phyloP scores from a whole-genome alignment of 805 yeast genomes.

The Jamesozyma spencerorum region DNA sequence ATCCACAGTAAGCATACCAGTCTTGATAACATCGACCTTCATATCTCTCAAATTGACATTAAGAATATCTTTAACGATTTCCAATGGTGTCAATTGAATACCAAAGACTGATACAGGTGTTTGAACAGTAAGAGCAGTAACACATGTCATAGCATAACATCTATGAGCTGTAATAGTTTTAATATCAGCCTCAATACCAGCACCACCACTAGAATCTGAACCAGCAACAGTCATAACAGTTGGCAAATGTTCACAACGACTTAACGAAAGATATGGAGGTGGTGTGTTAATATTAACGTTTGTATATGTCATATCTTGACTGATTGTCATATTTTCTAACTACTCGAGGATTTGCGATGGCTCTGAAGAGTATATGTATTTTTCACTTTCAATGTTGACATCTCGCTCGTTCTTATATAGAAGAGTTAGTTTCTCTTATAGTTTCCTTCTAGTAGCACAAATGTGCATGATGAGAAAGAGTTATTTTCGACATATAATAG shows the following conservation, averaged over 20 bases:
- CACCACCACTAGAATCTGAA: conserved; percentile 82
- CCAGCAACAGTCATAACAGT: conserved; percentile 53
- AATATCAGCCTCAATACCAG: conserved; percentile 84
- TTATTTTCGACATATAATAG: too few relatives aligned
- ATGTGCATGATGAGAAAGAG: too few relatives aligned
- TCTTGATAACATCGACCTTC: conserved; percentile 57
- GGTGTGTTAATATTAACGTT: conserved; percentile 21
- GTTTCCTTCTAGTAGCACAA: too few relatives aligned
- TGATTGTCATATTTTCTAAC: too few relatives aligned
- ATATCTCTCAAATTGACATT: conserved; percentile 51
- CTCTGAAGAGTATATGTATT: too few relatives aligned
- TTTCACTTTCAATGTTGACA: too few relatives aligned
- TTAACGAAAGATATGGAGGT: conserved; percentile 24
- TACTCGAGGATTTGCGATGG: too few relatives aligned
- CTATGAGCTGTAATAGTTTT: conserved; percentile 69
- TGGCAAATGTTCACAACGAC: conserved; percentile 27
- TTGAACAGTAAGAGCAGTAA: conserved; percentile 74
- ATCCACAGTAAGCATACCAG: conserved; percentile 62
- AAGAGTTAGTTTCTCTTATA: too few relatives aligned
- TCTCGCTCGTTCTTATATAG: too few relatives aligned
- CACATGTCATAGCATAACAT: conserved; percentile 69
- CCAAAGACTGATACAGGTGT: conserved; percentile 40
- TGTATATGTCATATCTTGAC: conserved; percentile 8
- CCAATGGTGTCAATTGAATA: conserved; percentile 36
- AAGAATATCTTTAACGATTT: conserved; percentile 41